Conservation (phyloP, 805 yeast species). For the Vanderwaltozyma yarrowii region DNA sequence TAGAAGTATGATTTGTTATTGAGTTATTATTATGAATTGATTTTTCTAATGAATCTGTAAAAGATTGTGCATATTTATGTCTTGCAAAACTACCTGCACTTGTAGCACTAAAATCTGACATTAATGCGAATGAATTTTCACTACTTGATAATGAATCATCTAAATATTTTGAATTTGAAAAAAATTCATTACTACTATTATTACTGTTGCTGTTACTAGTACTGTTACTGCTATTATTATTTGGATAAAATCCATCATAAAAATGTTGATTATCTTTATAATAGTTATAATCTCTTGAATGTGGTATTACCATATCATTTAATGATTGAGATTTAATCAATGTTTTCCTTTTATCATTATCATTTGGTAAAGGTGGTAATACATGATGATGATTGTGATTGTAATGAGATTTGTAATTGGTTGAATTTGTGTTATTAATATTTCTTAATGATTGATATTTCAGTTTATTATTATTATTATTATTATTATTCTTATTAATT, state of each 20-base stretch:
- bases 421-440: not conserved
- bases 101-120: constrained; percentile 72
- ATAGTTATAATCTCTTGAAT: constrained; percentile 7
- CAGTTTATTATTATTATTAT: not conserved
- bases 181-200: constrained; percentile 13
- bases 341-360: constrained; percentile 1
- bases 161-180: constrained; percentile 37
- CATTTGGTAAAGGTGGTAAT: constrained; percentile 23
- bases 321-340: constrained; percentile 20
- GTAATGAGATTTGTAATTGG: no score
- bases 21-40: constrained; percentile 6
- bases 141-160: constrained; percentile 38
- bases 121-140: constrained; percentile 32
- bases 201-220: not conserved
- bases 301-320: constrained; percentile 13
- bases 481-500: no score
- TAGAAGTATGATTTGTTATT: not conserved
- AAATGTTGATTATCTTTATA: constrained; percentile 10
- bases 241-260: constrained; percentile 12
- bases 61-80: constrained; percentile 46
- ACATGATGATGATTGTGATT: no score
- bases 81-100: constrained; percentile 80
- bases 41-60: constrained; percentile 22
- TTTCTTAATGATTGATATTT: constrained; percentile 1
- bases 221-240: constrained; percentile 1